Base-by-base conservation (phyloP, 2,329 filamentous ascomycete species). In the Diaporthe citriasiana region DNA sequence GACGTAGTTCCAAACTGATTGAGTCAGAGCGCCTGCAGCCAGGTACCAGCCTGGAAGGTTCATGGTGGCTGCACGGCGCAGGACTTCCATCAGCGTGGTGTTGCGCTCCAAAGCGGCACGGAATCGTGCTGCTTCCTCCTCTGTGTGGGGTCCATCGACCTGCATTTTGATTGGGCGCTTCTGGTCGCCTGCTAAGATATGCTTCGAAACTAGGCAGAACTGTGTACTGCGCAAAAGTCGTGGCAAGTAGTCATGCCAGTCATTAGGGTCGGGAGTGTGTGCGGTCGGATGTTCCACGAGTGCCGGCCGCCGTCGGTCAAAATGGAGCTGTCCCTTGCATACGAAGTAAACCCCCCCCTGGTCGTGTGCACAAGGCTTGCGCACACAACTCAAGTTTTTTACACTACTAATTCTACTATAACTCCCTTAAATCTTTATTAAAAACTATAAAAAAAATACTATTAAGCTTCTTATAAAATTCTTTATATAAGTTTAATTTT, bases 1-100 rank as follows among this genome's bases (percentile, higher is more conserved):
- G 17, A 81, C 74, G 22, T 77, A 74, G 71, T 84, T 84, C 83
- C 83, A 83, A n/a, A 84, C 81, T 0, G 83, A 83, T 40, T 84
- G 83, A 1, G 82, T 83, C 55, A 83, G 73, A 27, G 81, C 78
- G 38, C 82, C 82, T 1, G 79, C 82, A 1, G 82, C 82, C n/a
- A 83, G 70, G 22, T 74, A 75, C 70, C 76, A 76, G 55, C 63
- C 68, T 1, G 74, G 72, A 7, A 75, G 72, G 53, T 74, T 55
- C 60, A 73, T 66, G 25, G 68, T 65, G 27, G 75, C 73, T 2
- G 75, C 75, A 12, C 75, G 75, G 12, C 47, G 51, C 10, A 76
- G 75, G 12, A 76, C 75, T n/a, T 71, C 60, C 59, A 73, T 57
- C 22, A 76, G 71, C 13, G 73, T 75, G 17, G 38, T 59, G 73